These are phyloP conservation scores for Macrolepiota dolichaula DNA, from an alignment of 768 basidiomycete species.

Conservation along the genomic window DNA sequence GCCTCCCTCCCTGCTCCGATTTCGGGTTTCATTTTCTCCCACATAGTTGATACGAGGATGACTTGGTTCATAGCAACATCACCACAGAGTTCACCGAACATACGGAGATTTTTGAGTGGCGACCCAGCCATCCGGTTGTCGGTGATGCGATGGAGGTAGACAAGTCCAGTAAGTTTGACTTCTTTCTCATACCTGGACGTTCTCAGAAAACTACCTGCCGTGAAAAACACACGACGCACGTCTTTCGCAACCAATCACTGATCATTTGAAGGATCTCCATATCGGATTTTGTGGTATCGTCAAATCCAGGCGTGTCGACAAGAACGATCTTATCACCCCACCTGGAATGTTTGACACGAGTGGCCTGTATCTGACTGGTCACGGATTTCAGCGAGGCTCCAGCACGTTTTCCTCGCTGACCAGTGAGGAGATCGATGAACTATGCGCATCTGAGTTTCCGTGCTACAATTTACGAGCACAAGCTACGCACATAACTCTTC, in stretches of 20 bases:
- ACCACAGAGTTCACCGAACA: constrained; percentile 28
- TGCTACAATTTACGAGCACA: background rate
- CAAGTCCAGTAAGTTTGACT: constrained; percentile 27
- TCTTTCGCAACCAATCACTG: constrained; percentile 23
- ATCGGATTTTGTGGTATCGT: constrained; percentile 32
- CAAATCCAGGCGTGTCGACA: constrained; percentile 35
- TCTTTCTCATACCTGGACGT: constrained; percentile 20
- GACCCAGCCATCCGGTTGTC: constrained; percentile 33
- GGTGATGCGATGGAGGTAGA: constrained; percentile 38
- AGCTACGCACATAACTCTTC: constrained; percentile 24
- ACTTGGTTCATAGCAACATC: constrained; percentile 26
- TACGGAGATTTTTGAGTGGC: constrained; percentile 26
- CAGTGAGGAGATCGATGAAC: constrained; percentile 23
- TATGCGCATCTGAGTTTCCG: constrained; percentile 3
- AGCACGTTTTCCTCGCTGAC: constrained; percentile 10
- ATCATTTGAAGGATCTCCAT: constrained; percentile 35
- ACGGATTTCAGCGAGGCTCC: constrained; percentile 28
- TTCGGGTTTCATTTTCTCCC: constrained; percentile 24
- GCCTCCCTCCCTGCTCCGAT: constrained; percentile 24
- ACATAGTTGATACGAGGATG: constrained; percentile 35
- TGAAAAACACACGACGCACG: constrained; percentile 13
- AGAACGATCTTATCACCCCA: constrained; percentile 23
- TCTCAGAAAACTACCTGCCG: background rate
- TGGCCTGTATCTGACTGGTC: constrained; percentile 32
- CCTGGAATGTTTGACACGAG: constrained; percentile 20